phyloP scores from a whole-genome alignment of 768 basidiomycete genomes.

The Vararia minispora region DNA sequence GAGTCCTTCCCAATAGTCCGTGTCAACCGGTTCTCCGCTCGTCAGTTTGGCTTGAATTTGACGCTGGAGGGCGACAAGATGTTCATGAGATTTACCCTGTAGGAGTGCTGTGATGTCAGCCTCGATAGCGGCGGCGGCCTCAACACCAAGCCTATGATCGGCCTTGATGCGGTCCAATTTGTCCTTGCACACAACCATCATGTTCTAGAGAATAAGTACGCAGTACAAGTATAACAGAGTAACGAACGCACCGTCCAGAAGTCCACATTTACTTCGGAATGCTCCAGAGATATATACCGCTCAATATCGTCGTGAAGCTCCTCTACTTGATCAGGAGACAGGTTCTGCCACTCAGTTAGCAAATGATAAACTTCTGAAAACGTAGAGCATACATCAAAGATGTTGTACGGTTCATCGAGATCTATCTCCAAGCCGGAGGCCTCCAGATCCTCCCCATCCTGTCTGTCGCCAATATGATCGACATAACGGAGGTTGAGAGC shows the following conservation, averaged over 20 bases:
- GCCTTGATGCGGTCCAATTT: slow-evolving; percentile 66
- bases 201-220: slow-evolving; percentile 44
- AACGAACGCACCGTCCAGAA: slow-evolving; percentile 81
- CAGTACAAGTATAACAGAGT: background rate
- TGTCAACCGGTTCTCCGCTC: slow-evolving; percentile 91
- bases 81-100: slow-evolving; percentile 76
- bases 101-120: slow-evolving; percentile 73
- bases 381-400: slow-evolving; percentile 59
- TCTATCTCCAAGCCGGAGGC: slow-evolving; percentile 94
- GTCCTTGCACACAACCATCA: slow-evolving; percentile 96
- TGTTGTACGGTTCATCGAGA: slow-evolving; percentile 96
- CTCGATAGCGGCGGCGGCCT: slow-evolving; percentile 73
- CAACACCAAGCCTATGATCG: slow-evolving; percentile 51
- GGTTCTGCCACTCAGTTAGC: slow-evolving; percentile 39
- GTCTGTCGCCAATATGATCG: slow-evolving; percentile 55
- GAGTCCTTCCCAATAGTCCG: slow-evolving; percentile 94
- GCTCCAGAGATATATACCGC: slow-evolving; percentile 81
- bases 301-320: slow-evolving; percentile 94
- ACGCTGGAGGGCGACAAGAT: slow-evolving; percentile 72
- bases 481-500: slow-evolving; percentile 94
- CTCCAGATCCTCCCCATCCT: slow-evolving; percentile 56
- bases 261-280: slow-evolving; percentile 76
- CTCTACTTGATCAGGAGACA: slow-evolving; percentile 78
- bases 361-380: background rate
- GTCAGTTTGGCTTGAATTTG: slow-evolving; percentile 81